phyloP scores from a whole-genome alignment of 1,284 basidiomycete genomes.

The Stereum hirsutum region DNA sequence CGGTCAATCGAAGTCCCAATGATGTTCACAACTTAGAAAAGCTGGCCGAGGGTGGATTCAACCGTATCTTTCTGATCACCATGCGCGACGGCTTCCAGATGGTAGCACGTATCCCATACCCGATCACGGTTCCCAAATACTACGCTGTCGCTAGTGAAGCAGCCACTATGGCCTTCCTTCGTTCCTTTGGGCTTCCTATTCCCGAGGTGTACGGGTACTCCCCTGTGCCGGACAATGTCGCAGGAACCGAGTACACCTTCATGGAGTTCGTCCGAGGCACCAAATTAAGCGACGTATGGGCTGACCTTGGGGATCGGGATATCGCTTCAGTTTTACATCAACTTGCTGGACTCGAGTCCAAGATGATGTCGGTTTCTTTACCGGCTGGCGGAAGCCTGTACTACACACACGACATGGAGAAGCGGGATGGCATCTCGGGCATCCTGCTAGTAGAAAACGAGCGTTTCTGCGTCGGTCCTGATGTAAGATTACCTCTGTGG shows the following conservation, averaged over 20 bases:
- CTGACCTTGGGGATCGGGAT: constrained; percentile 28
- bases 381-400: constrained; percentile 46
- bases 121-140: constrained; percentile 30
- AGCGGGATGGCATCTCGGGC: constrained; percentile 21
- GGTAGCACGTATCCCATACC: constrained; percentile 41
- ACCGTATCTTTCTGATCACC: constrained; percentile 36
- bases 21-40: constrained; percentile 28
- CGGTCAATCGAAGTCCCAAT: constrained; percentile 23
- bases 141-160: constrained; percentile 42
- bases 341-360: constrained; percentile 35
- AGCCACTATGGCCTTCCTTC: constrained; percentile 39
- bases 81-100: constrained; percentile 32
- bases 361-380: constrained; percentile 40
- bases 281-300: constrained; percentile 36
- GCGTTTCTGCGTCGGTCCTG: constrained; percentile 41
- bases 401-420: constrained; percentile 32
- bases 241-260: constrained; percentile 41
- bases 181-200: constrained; percentile 34
- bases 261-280: constrained; percentile 39
- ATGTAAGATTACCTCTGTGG: constrained; percentile 33
- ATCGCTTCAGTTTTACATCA: constrained; percentile 33
- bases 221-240: constrained; percentile 34
- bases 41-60: constrained; percentile 36
- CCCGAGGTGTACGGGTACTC: constrained; percentile 44
- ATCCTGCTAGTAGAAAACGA: constrained; percentile 28